These are phyloP conservation scores for Penicillium paneum DNA, from an alignment of 2,329 filamentous ascomycete species.

Conservation along the genomic window DNA sequence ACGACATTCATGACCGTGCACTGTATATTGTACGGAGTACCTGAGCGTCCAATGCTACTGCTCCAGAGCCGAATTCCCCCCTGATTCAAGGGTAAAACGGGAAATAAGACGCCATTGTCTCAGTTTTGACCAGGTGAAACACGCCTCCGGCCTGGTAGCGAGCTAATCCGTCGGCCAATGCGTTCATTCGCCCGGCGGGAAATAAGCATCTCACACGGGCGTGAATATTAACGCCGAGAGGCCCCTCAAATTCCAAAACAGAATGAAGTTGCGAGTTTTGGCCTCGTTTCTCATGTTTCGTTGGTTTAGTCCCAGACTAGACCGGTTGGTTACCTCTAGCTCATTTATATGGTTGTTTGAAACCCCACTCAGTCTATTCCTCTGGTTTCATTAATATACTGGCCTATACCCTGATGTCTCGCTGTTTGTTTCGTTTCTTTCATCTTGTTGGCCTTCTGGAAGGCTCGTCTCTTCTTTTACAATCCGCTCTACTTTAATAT, in stretches of 20 bases:
- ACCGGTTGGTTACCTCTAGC: neutral
- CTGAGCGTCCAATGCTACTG: neutral
- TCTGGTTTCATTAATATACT: conserved; percentile 17
- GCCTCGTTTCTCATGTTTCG: neutral
- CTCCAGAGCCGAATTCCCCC: neutral
- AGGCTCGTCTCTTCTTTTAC: conserved; percentile 35
- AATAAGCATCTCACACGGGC: conserved; percentile 26
- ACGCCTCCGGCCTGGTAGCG: conserved; percentile 16
- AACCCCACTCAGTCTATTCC: conserved; percentile 18
- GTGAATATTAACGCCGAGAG: conserved; percentile 8
- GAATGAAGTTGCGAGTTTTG: neutral
- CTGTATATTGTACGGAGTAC: neutral
- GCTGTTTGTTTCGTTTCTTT: conserved; percentile 7
- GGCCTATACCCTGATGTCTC: conserved; percentile 1
- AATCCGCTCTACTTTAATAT: conserved; percentile 14
- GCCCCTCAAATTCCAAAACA: conserved; percentile 6
- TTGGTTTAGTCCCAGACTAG: conserved; percentile 5
- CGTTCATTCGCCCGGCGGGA: conserved; percentile 22
- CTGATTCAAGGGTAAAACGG: neutral
- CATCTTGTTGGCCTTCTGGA: conserved; percentile 36
- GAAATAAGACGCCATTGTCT: neutral
- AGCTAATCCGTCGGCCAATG: conserved; percentile 20
- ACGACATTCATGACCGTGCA: neutral
- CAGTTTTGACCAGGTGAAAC: conserved; percentile 5
- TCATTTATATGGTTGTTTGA: conserved; percentile 17